These are phyloP conservation scores for Albophoma yamanashiensis DNA, from an alignment of 2,329 filamentous ascomycete species.

Conservation along the genomic window DNA sequence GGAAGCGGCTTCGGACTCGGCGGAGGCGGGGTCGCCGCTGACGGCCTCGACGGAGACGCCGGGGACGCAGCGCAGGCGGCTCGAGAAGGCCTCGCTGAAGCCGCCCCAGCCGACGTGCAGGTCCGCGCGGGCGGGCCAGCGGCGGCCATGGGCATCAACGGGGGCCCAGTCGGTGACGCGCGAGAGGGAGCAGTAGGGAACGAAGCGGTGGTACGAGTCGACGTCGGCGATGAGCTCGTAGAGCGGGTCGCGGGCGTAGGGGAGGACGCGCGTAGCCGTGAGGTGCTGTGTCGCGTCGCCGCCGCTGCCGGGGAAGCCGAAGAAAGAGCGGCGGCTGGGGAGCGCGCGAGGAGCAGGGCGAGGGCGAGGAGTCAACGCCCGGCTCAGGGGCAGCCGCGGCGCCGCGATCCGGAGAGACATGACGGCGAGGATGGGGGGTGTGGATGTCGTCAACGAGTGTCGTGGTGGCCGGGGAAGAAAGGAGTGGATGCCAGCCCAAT, in stretches of 20 bases:
- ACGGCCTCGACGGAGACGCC: slow-evolving; percentile 66
- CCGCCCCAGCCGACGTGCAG: slow-evolving; percentile 79
- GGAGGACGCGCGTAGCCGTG: slow-evolving; percentile 63
- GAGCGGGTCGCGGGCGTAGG: slow-evolving; percentile 59
- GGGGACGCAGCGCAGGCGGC: slow-evolving; percentile 67
- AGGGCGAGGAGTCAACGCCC: slow-evolving; percentile 1
- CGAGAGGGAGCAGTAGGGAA: slow-evolving; percentile 81
- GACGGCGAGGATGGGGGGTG: neutral
- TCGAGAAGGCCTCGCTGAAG: slow-evolving; percentile 75
- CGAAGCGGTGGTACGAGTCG: slow-evolving; percentile 70
- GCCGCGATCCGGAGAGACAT: slow-evolving; percentile 7
- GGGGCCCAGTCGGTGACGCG: slow-evolving; percentile 65
- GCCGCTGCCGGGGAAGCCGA: slow-evolving; percentile 12
- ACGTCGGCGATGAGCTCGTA: slow-evolving; percentile 86
- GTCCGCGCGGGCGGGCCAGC: slow-evolving; percentile 64
- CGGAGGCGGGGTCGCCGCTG: slow-evolving; percentile 43
- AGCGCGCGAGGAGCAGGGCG: slow-evolving; percentile 1
- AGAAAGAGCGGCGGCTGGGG: slow-evolving; percentile 8
- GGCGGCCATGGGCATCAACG: slow-evolving; percentile 35
- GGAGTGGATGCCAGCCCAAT: neutral
- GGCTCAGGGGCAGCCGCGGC: slow-evolving; percentile 1
- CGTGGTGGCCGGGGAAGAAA: neutral
- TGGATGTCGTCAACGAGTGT: neutral
- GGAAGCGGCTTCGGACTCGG: slow-evolving; percentile 27
- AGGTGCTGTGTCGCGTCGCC: slow-evolving; percentile 48